A percentile compares a stretch with the other conserved stretches of the same genome.
phyloP scores from a whole-genome alignment of 371 early-diverging fungal species.

The Rhizopus arrhizus region DNA sequence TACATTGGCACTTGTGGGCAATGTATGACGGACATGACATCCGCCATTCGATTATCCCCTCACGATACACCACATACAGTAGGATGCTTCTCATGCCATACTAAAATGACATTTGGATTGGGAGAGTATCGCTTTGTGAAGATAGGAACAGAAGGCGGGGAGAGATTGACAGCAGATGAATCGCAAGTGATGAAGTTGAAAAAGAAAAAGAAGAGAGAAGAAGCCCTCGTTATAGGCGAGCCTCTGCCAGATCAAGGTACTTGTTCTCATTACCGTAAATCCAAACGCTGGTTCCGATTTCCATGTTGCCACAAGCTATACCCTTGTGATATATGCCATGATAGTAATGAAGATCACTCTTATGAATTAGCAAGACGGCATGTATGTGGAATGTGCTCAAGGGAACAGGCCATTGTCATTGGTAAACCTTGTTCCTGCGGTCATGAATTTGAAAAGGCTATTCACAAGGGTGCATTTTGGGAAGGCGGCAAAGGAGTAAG shows the following conservation, averaged over 20 bases:
- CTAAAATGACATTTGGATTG: slow-evolving; percentile 45
- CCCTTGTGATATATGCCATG: slow-evolving; percentile 96
- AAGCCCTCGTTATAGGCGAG: slow-evolving; percentile 64
- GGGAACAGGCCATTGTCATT: slow-evolving; percentile 72
- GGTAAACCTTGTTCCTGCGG: slow-evolving; percentile 68
- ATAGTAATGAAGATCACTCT: slow-evolving; percentile 74
- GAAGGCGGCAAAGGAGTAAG: slow-evolving; percentile 96
- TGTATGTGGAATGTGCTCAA: slow-evolving; percentile 93
- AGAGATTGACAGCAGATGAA: slow-evolving; percentile 33
- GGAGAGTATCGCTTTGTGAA: slow-evolving; percentile 57
- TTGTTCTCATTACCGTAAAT: slow-evolving; percentile 92
- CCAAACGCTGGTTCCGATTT: slow-evolving; percentile 96
- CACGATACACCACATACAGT: slow-evolving; percentile 39
- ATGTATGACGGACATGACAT: slow-evolving; percentile 44
- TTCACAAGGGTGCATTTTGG: slow-evolving; percentile 77
- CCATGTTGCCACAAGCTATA: slow-evolving; percentile 80
- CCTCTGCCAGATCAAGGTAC: slow-evolving; percentile 84
- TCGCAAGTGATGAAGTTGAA: slow-evolving; percentile 35
- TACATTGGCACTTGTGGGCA: slow-evolving; percentile 67
- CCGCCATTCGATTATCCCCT: slow-evolving; percentile 30
- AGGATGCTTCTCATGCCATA: slow-evolving; percentile 63
- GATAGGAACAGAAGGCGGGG: slow-evolving; percentile 50
- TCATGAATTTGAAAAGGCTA: slow-evolving; percentile 57
- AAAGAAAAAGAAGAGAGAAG: slow-evolving; percentile 50
- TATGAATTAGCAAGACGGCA: slow-evolving; percentile 76